phyloP scores from a whole-genome alignment of 306 rosid species.

The Dryas drummondii region DNA sequence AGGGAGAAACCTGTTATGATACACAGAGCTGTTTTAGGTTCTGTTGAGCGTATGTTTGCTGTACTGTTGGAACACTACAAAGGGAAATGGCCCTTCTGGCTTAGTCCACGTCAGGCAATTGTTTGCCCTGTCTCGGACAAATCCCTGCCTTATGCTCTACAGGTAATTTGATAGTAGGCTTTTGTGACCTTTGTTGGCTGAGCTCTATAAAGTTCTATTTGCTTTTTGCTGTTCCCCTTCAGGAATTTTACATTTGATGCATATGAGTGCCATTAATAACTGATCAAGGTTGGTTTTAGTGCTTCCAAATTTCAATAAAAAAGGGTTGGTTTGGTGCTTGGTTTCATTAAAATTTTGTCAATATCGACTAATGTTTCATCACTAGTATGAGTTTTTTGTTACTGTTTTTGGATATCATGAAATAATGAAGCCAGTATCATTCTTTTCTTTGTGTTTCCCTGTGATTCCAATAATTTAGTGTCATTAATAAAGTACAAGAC shows the following conservation, averaged over 20 bases:
- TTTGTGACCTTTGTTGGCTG: constrained; percentile 7
- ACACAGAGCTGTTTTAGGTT: constrained; percentile 89
- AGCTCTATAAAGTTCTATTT: not conserved
- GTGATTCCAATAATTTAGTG: no score
- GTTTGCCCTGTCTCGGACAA: constrained; percentile 91
- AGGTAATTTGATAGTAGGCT: constrained; percentile 43
- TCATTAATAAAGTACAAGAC: no score
- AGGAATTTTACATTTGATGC: not conserved
- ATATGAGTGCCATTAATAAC: not conserved
- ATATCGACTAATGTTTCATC: no score
- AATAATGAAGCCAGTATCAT: no score
- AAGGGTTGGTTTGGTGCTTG: no score
- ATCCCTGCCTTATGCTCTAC: constrained; percentile 68
- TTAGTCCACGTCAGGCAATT: constrained; percentile 95
- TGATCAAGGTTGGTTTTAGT: no score
- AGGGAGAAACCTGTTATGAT: constrained; percentile 93
- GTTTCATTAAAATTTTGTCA: no score
- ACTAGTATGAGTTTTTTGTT: no score
- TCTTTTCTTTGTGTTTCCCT: no score
- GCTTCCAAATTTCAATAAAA: no score
- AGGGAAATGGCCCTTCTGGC: constrained; percentile 99
- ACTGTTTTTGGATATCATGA: no score
- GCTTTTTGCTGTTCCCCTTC: not conserved
- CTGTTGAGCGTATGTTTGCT: constrained; percentile 95
- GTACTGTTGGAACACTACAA: constrained; percentile 89